A percentile compares a stretch with the other conserved stretches of the same genome.
Conservation (phyloP, 2,329 filamentous ascomycete species). For the Bertia moriformis region DNA sequence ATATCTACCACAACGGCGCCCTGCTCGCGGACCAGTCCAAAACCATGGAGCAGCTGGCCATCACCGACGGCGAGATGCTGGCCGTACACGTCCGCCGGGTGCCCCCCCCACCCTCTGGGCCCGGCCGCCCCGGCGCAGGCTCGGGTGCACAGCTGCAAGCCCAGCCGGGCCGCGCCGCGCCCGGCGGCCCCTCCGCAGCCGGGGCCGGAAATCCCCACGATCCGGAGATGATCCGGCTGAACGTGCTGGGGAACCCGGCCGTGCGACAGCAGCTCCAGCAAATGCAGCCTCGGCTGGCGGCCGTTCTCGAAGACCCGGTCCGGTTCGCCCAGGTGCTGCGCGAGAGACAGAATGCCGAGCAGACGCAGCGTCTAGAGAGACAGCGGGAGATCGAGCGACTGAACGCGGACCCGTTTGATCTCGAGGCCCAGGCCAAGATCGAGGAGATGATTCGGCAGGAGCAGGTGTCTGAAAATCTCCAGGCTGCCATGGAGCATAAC, state of each 20-base stretch:
- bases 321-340: conserved; percentile 63
- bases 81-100: conserved; percentile 55
- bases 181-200: conserved; percentile 12
- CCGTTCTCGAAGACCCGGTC: conserved; percentile 59
- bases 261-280: conserved; percentile 57
- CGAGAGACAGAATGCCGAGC: conserved; percentile 54
- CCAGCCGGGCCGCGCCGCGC: conserved; percentile 15
- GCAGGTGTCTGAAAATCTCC: conserved; percentile 83
- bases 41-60: conserved; percentile 67
- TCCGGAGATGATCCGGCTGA: conserved; percentile 68
- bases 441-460: conserved; percentile 96
- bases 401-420: conserved; percentile 87
- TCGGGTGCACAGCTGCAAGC: conserved; percentile 7
- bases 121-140: conserved; percentile 12
- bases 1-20: conserved; percentile 81
- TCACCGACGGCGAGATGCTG: conserved; percentile 83
- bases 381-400: conserved; percentile 71
- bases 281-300: conserved; percentile 63
- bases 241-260: conserved; percentile 65
- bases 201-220: conserved; percentile 33
- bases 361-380: conserved; percentile 60
- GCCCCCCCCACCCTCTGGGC: conserved; percentile 19
- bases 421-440: conserved; percentile 80
- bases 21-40: conserved; percentile 64
- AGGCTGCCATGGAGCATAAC: conserved; percentile 93